These are phyloP conservation scores for Fusarium bulbicola DNA, from an alignment of 2,329 filamentous ascomycete genomes.

Conservation along the genomic window DNA sequence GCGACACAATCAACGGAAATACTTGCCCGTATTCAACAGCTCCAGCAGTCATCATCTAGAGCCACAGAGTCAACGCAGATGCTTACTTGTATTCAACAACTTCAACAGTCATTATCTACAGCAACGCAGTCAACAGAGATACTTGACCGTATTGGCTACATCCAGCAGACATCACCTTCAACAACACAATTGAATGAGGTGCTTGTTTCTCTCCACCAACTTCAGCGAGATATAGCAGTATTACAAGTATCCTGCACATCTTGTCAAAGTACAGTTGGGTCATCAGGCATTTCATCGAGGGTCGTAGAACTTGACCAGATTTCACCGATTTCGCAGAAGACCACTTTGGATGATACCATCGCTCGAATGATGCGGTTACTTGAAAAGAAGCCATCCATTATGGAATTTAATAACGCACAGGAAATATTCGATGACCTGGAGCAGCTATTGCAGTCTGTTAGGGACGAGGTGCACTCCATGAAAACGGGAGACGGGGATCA, in stretches of 20 bases:
- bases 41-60: background rate
- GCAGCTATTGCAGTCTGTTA: accelerated
- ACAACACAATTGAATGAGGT: background rate
- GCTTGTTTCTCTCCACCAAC: background rate
- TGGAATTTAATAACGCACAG: background rate
- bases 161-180: too few relatives aligned
- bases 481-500: accelerated
- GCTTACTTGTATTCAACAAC: accelerated
- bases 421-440: background rate
- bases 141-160: too few relatives aligned
- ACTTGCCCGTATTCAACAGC: accelerated
- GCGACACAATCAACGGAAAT: background rate
- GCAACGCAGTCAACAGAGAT: too few relatives aligned
- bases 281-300: background rate
- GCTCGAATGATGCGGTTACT: background rate
- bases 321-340: background rate
- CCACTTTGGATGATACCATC: accelerated
- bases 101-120: background rate
- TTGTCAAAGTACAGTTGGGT: background rate
- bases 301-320: background rate
- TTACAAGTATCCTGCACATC: background rate
- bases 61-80: accelerated
- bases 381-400: background rate
- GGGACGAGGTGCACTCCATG: accelerated
- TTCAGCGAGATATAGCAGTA: accelerated